phyloP scores from a whole-genome alignment of 306 rosid genomes.

The Echinosophora koreensis region DNA sequence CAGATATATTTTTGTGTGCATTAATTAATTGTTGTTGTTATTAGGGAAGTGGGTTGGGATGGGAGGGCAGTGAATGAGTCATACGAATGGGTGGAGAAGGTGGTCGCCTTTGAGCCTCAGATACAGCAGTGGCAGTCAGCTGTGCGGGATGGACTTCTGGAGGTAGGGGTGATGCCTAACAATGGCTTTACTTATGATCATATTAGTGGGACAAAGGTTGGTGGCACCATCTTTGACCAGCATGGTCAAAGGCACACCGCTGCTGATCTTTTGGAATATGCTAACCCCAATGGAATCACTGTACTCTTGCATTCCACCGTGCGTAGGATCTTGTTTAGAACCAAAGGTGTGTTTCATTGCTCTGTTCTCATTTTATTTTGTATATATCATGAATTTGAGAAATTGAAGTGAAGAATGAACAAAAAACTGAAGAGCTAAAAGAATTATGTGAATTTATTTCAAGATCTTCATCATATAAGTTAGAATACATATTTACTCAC shows the following conservation, averaged over 20 bases:
- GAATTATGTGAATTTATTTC: neutral
- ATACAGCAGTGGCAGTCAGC: slow-evolving; percentile 72
- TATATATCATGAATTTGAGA: neutral
- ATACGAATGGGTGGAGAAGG: slow-evolving; percentile 76
- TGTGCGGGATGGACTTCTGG: slow-evolving; percentile 64
- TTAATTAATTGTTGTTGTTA: neutral
- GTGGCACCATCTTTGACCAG: slow-evolving; percentile 76
- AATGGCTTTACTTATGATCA: slow-evolving; percentile 89
- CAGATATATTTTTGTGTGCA: neutral
- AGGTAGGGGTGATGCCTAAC: slow-evolving; percentile 63
- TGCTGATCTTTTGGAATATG: slow-evolving; percentile 71
- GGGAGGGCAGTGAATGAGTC: slow-evolving; percentile 68
- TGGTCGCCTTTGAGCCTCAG: slow-evolving; percentile 70
- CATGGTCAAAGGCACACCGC: slow-evolving; percentile 71
- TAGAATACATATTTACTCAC: no score
- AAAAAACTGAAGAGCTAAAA: no score
- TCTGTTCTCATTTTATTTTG: no score
- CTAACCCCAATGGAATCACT: slow-evolving; percentile 61
- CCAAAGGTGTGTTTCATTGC: slow-evolving; percentile 44
- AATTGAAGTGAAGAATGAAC: neutral
- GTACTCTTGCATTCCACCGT: slow-evolving; percentile 71
- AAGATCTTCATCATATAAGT: neutral
- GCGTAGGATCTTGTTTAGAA: slow-evolving; percentile 57
- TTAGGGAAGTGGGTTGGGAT: slow-evolving; percentile 73
- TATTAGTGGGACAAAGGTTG: slow-evolving; percentile 77